Base-by-base conservation (phyloP, 2,329 filamentous ascomycete species). In the Aureobasidium mangrovei region DNA sequence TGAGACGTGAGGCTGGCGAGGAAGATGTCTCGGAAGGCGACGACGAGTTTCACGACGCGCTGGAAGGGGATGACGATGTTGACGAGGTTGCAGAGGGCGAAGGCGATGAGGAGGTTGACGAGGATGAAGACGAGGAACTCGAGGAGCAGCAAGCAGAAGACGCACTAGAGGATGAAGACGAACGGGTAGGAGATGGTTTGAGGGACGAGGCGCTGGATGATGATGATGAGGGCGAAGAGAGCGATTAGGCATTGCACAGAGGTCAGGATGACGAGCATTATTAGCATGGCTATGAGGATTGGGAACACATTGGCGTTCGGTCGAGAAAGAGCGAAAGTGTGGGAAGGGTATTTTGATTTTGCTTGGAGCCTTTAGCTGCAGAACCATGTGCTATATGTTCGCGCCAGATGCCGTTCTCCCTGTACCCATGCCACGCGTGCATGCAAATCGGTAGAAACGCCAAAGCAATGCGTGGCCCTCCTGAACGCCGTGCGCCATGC, bases 81-180 rank as follows among this genome's bases (percentile, higher is more conserved):
- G 79, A 78, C 12, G 79, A 76, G 3, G 75, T 77, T 7, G 75
- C 76, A 38, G 77, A 78, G 42, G 77, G 80, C 39, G 77, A 80
- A 48, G 74, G 74, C 4, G 70, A 73, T 7, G 78, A 78, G 31
- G 77, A 69, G 3, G 70, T 70, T 1, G 72, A 74, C 12, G 72
- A 72, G 49, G 72, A 74, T 1, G 78, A 73, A 56, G 66, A 73
- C 28, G 82, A 84, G 55, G 83, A 85, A 59, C 83, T 59, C 29
- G 61, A 62, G 3, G 60, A 63, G 27, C 59, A 58, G 24, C 54
- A 63, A 55, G 62, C 56, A 0, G 62, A 60, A 7, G 64, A 65
- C 46, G 63, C 61, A 45, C 54, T 57, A 4, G 33, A 84, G 86
- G 64, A 85, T 85, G 74, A 73, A 83, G 64, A 84, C 77, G 28